phyloP scores from a whole-genome alignment of 108 stramenopile species.

The Fragilariopsis cylindrus region DNA sequence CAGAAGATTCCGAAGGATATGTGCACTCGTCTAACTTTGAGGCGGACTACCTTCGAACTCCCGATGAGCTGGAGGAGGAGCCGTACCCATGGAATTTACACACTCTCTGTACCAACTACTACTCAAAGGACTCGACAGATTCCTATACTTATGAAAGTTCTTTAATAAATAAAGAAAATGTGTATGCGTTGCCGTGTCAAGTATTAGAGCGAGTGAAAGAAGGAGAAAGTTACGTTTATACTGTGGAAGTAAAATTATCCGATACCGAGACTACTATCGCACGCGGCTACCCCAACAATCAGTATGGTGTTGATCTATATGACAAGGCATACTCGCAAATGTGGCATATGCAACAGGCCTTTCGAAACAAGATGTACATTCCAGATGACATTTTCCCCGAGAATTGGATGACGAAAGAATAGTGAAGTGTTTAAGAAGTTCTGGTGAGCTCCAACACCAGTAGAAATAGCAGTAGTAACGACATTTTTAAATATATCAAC shows the following conservation, averaged over 20 bases:
- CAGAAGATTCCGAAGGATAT: slow-evolving; percentile 51
- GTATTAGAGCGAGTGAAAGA: slow-evolving; percentile 24
- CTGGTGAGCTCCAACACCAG: no score
- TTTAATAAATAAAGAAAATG: slow-evolving; percentile 11
- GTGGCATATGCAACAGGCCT: slow-evolving; percentile 51
- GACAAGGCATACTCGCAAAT: slow-evolving; percentile 44
- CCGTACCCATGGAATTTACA: slow-evolving; percentile 51
- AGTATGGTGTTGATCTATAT: slow-evolving; percentile 30
- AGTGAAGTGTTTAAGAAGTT: no score
- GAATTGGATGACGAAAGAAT: slow-evolving; percentile 38
- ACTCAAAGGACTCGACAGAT: neutral
- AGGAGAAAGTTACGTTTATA: slow-evolving; percentile 13
- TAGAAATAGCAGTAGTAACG: no score
- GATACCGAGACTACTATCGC: slow-evolving; percentile 19
- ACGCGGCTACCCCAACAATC: slow-evolving; percentile 10
- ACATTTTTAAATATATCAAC: no score
- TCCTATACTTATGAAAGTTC: slow-evolving; percentile 5
- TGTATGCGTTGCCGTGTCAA: slow-evolving; percentile 26
- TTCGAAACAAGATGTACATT: slow-evolving; percentile 54
- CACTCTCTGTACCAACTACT: slow-evolving; percentile 42
- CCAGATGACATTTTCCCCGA: slow-evolving; percentile 55
- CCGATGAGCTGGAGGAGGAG: slow-evolving; percentile 28
- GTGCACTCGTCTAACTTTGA: slow-evolving; percentile 50
- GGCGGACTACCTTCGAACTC: slow-evolving; percentile 30
- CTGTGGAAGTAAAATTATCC: slow-evolving; percentile 15